These are phyloP conservation scores for Eucalyptus curtisii DNA, from an alignment of 345 rosid genomes.

Conservation along the genomic window DNA sequence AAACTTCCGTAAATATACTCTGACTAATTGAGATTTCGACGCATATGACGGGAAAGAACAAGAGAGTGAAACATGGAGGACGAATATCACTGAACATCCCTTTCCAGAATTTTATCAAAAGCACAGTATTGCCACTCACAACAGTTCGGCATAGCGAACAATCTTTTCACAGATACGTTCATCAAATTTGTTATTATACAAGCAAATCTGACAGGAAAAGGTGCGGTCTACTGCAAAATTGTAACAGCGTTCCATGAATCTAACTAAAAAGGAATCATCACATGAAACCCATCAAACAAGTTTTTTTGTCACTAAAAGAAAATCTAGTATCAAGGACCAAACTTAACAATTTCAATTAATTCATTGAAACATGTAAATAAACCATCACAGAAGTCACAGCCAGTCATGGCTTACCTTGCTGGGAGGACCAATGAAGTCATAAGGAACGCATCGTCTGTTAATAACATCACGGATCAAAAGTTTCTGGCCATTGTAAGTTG, in stretches of 20 bases:
- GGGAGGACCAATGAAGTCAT: constrained; percentile 86
- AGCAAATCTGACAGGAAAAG: neutral
- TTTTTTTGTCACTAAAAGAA: neutral
- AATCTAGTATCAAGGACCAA: neutral
- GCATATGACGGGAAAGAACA: neutral
- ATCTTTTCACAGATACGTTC: neutral
- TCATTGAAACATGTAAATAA: neutral
- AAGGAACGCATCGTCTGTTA: constrained; percentile 80
- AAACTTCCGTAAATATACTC: neutral
- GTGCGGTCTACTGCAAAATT: neutral
- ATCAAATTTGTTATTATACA: neutral
- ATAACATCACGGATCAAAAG: constrained; percentile 97
- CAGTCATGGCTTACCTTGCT: constrained; percentile 49
- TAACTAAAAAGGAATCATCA: neutral
- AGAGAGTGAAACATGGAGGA: neutral
- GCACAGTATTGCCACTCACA: neutral
- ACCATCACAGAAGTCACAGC: neutral
- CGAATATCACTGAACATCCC: neutral
- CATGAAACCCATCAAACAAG: neutral
- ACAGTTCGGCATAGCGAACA: neutral
- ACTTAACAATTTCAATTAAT: neutral
- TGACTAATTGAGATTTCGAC: neutral
- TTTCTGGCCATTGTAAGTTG: constrained; percentile 97
- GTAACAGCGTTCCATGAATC: neutral
- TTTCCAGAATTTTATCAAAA: neutral